Evolutionary conservation across 495 filamentous ascomycete genomes (phyloP), one percentile per base, ranked within the genome.

Genomic region (Penicillium diatomitis): DNA sequence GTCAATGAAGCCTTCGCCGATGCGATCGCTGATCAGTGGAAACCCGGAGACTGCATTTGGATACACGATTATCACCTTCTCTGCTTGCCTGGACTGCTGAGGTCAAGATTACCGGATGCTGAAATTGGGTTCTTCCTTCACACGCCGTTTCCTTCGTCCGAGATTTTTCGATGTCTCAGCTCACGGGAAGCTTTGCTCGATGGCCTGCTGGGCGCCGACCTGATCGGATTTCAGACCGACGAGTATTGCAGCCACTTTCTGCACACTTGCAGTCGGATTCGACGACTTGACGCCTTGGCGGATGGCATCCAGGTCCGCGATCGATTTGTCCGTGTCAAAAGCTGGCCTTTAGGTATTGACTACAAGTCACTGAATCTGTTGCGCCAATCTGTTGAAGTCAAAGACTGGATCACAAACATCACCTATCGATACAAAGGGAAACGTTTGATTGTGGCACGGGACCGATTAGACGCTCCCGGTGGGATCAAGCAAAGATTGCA

Each of bases 91-190:
- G 69, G 66, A 7, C 86, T 96, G 79, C 72, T 96, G 34, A 79
- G 89, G 34, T 80, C 89, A 68, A 75, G 85, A 38, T 60, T 83
- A 4, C 89, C 90, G 1, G 79, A 87, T 47, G 89, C 87, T 8
- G 83, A 90, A 64, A 95, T 96, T 60, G 89, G 90, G 29, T 89
- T 96, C 65, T 96, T 95, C 67, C 70, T 96, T 37, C 90, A 95
- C 61, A 84, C 89, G 31, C 85, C 90, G 5, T 95, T 95, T 60
- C 89, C 89, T 2, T 95, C 90, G 0, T 95, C 88, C 6, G 89
- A 95, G 60, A 80, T 95, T 5, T 95, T 95, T 70, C 77, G 90
- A 8, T 95, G 90, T 58, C 72, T 95, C 8, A 84, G 83, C 10
- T 71, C 83, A 5, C 85, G 89, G 29, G 84, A 85, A 49, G 72